Evolutionary conservation across 2,329 filamentous ascomycete species (phyloP).

Genomic region (Colletotrichum horii): DNA sequence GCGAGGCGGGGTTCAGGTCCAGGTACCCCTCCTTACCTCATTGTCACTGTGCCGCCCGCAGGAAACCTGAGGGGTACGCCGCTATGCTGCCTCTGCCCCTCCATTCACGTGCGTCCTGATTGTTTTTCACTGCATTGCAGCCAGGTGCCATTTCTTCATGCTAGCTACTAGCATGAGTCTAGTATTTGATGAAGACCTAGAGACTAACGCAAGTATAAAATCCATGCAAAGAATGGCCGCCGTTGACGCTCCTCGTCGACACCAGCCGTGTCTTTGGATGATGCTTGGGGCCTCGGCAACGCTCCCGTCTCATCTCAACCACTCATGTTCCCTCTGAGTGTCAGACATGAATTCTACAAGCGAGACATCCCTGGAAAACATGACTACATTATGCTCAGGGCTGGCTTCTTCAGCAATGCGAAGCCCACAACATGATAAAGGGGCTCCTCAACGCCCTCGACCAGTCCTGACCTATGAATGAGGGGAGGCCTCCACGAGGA

Average conservation of each 20-base stretch:
- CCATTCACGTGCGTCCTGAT: conserved; percentile 13
- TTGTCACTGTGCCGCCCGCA: background rate
- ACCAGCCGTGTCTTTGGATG: background rate
- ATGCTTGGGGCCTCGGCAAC: background rate
- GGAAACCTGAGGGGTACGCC: background rate
- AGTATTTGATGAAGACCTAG: background rate
- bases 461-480: background rate
- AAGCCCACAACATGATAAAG: background rate
- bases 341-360: background rate
- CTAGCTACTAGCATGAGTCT: background rate
- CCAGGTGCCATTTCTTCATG: background rate
- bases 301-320: background rate
- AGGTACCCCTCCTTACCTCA: conserved; percentile 10
- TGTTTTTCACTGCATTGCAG: background rate
- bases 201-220: background rate
- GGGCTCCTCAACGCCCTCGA: background rate
- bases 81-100: background rate
- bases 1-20: conserved; percentile 17
- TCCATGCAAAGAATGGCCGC: background rate
- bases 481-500: background rate
- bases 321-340: background rate
- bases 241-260: background rate
- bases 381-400: background rate
- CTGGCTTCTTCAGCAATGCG: background rate
- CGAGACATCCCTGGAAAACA: background rate